phyloP scores from a whole-genome alignment of 2,329 filamentous ascomycete genomes.

The Apiospora malaysiana region DNA sequence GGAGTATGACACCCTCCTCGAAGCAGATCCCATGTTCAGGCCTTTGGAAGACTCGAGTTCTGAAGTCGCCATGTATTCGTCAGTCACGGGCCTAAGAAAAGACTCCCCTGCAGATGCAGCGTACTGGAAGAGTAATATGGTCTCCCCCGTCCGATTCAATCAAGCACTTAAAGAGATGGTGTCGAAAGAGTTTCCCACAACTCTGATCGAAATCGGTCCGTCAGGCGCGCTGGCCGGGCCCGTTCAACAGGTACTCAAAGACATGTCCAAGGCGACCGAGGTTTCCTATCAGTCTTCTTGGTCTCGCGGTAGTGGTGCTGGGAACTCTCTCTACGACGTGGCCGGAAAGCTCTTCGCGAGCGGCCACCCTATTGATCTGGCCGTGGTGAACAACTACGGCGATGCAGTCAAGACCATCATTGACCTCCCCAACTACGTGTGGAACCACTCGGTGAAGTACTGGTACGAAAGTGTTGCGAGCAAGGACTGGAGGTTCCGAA shows the following conservation, averaged over 20 bases:
- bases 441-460: constrained; percentile 33
- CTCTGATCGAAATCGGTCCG: no score
- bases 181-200: no score
- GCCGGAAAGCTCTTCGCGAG: constrained; percentile 33
- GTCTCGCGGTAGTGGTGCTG: constrained; percentile 27
- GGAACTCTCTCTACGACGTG: constrained; percentile 24
- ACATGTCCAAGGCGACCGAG: no score
- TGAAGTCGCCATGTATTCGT: neutral
- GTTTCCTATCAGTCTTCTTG: constrained; percentile 25
- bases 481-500: constrained; percentile 30
- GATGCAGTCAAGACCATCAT: constrained; percentile 22
- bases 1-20: no score
- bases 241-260: no score
- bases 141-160: no score
- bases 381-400: constrained; percentile 27
- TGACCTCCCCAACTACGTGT: constrained; percentile 35
- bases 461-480: constrained; percentile 33
- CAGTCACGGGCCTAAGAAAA: neutral
- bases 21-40: no score
- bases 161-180: no score
- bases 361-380: constrained; percentile 28
- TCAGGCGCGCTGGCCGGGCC: no score
- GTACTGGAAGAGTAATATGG: no score
- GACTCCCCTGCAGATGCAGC: no score
- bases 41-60: no score